These are phyloP conservation scores for Endoconidiophora laricicola DNA, from an alignment of 2,329 filamentous ascomycete species.

Conservation along the genomic window DNA sequence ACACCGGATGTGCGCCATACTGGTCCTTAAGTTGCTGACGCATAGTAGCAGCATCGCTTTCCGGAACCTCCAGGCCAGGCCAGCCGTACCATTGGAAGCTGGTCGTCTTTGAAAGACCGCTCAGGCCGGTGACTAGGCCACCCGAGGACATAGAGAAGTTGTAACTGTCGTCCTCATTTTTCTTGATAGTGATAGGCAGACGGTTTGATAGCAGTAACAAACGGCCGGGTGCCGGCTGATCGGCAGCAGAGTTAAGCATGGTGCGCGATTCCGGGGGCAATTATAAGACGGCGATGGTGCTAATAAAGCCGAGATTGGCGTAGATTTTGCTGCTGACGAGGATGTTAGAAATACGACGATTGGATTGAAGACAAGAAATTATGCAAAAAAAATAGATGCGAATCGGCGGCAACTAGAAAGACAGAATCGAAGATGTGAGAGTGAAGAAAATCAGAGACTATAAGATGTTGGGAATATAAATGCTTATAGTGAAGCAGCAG, in stretches of 20 bases:
- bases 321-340: background rate
- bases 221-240: constrained; percentile 26
- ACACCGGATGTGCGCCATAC: constrained; percentile 79
- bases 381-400: background rate
- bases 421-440: background rate
- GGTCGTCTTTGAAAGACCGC: constrained; percentile 77
- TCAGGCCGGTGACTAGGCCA: constrained; percentile 83
- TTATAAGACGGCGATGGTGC: too few relatives aligned
- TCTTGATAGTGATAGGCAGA: constrained; percentile 91
- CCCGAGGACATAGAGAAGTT: constrained; percentile 93
- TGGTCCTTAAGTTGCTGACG: constrained; percentile 67
- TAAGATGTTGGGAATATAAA: background rate
- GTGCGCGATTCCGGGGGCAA: constrained; percentile 9
- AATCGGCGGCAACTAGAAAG: background rate
- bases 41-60: constrained; percentile 60
- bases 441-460: background rate
- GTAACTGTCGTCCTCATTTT: constrained; percentile 79
- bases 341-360: background rate
- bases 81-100: constrained; percentile 98
- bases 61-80: constrained; percentile 84
- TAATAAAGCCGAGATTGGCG: background rate
- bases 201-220: constrained; percentile 87
- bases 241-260: constrained; percentile 24
- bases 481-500: background rate
- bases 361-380: background rate